Conservation (phyloP, 108 stramenopile species). For the Mediolabrus comicus region DNA sequence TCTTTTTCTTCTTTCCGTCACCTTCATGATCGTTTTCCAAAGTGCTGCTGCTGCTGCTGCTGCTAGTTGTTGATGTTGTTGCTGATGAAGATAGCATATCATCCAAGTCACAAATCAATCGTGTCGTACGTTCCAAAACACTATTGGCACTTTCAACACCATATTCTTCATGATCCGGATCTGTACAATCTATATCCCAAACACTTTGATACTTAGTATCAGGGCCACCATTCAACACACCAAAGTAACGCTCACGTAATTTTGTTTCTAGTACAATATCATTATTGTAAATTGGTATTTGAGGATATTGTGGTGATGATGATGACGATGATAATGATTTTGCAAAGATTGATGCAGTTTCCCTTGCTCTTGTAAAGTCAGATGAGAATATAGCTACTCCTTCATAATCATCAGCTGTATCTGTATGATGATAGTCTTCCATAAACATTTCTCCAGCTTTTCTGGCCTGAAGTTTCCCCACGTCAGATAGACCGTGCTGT, state of each 20-base stretch:
- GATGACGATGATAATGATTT: slow-evolving; percentile 5
- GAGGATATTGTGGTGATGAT: background rate
- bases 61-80: too few relatives aligned
- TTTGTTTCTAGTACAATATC: slow-evolving; percentile 53
- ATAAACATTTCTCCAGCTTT: slow-evolving; percentile 59
- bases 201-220: slow-evolving; percentile 76
- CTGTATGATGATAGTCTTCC: background rate
- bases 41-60: slow-evolving; percentile 16
- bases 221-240: slow-evolving; percentile 60
- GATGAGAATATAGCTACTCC: slow-evolving; percentile 63
- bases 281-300: slow-evolving; percentile 32
- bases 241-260: slow-evolving; percentile 86
- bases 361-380: slow-evolving; percentile 63
- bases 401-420: slow-evolving; percentile 2
- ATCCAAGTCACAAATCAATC: slow-evolving; percentile 60
- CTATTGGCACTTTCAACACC: slow-evolving; percentile 76
- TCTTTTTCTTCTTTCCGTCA: background rate
- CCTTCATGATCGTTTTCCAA: slow-evolving; percentile 64
- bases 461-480: slow-evolving; percentile 70
- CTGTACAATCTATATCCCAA: slow-evolving; percentile 70
- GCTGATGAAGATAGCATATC: slow-evolving; percentile 17
- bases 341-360: slow-evolving; percentile 68
- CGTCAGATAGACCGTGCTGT: slow-evolving; percentile 66
- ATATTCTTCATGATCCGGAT: slow-evolving; percentile 57
- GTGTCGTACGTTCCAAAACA: slow-evolving; percentile 66